Evolutionary conservation across 306 rosid species (phyloP).

Genomic region (Senna tora): DNA sequence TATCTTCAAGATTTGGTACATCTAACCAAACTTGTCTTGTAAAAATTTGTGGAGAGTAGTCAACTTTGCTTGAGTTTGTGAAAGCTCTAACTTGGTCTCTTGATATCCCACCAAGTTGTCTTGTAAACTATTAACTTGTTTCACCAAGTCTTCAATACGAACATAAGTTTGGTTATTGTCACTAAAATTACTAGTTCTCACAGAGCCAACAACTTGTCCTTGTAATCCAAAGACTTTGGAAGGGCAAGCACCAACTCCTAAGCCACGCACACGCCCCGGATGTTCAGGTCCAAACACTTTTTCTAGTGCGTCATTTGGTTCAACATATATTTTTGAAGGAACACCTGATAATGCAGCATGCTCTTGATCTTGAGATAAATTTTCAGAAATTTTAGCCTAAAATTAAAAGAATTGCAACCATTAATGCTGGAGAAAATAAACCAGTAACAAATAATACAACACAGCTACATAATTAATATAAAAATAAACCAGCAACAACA

Average conservation of each 20-base stretch:
- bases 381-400: neutral
- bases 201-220: neutral
- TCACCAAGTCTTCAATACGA: neutral
- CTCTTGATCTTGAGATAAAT: slow-evolving; percentile 7
- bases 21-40: no score
- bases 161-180: neutral
- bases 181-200: neutral
- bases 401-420: neutral
- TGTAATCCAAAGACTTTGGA: neutral
- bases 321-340: neutral
- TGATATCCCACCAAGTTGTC: neutral
- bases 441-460: no score
- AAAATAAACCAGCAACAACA: no score
- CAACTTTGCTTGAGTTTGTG: no score
- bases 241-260: neutral
- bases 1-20: no score
- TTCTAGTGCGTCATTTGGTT: neutral
- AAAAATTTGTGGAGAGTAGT: no score
- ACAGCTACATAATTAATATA: no score
- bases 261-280: neutral
- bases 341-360: neutral
- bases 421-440: no score
- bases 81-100: neutral
- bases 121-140: neutral
- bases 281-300: neutral